Percentiles rank a stretch among this genome's conserved stretches.
phyloP scores from a whole-genome alignment of 306 rosid genomes.

The Rosa rugosa region DNA sequence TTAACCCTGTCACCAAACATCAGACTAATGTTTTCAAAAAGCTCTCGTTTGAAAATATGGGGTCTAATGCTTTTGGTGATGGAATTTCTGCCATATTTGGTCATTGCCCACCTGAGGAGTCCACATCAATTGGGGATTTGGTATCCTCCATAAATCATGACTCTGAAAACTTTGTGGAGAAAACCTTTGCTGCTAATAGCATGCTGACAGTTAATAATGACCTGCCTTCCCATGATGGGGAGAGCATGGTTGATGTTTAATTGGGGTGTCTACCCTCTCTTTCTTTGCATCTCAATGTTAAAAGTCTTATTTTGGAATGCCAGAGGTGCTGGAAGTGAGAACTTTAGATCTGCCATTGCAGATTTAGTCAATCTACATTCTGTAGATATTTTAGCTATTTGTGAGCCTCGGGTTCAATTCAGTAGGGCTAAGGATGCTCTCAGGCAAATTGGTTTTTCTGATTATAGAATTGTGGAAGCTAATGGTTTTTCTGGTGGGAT shows the following conservation, averaged over 20 bases:
- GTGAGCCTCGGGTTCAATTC: neutral
- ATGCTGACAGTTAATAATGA: no score
- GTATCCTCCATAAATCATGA: no score
- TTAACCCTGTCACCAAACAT: no score
- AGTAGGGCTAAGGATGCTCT: neutral
- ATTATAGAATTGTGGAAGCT: neutral
- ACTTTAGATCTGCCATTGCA: neutral
- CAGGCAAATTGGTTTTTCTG: neutral
- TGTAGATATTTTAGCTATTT: neutral
- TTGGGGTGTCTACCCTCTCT: neutral
- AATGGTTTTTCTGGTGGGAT: neutral
- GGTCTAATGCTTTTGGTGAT: neutral
- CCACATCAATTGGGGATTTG: neutral
- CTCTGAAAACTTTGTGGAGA: neutral
- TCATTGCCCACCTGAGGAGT: neutral
- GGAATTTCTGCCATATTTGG: neutral
- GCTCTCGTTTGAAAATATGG: neutral
- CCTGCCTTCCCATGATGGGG: neutral
- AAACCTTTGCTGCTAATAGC: neutral
- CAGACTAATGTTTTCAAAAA: no score
- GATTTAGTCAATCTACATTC: neutral
- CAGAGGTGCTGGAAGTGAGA: neutral
- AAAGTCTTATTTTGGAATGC: neutral
- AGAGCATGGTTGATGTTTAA: neutral
- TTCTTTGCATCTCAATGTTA: neutral